phyloP scores from a whole-genome alignment of 805 yeast genomes.

The Pichia scutulata region DNA sequence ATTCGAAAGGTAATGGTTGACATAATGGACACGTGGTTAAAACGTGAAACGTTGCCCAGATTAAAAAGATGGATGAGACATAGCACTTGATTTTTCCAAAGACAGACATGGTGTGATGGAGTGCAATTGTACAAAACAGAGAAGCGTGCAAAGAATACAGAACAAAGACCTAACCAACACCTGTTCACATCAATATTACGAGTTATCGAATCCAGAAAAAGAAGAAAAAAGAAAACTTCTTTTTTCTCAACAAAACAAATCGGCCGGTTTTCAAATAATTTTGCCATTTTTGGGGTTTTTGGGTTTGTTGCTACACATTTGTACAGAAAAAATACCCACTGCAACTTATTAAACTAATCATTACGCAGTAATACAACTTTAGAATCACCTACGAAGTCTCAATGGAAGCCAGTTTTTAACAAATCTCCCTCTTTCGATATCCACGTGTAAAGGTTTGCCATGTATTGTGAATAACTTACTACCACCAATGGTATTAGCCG shows the following conservation, averaged over 20 bases:
- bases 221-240: too few relatives aligned
- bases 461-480: conserved; percentile 27
- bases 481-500: conserved; percentile 28
- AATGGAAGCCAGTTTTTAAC: conserved; percentile 64
- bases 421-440: conserved; percentile 62
- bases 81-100: conserved; percentile 13
- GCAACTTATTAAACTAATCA: too few relatives aligned
- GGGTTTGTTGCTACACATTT: too few relatives aligned
- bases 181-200: not conserved
- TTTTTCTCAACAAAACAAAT: too few relatives aligned
- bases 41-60: conserved; percentile 17
- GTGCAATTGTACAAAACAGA: not conserved
- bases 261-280: too few relatives aligned
- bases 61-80: conserved; percentile 11
- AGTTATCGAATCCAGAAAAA: too few relatives aligned
- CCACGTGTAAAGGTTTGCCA: conserved; percentile 55
- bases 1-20: conserved; percentile 10
- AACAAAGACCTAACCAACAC: not conserved
- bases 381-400: conserved; percentile 60
- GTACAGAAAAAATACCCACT: too few relatives aligned
- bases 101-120: conserved; percentile 6
- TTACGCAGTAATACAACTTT: not conserved
- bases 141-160: too few relatives aligned
- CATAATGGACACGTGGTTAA: conserved; percentile 20
- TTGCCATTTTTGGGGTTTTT: too few relatives aligned